phyloP scores from a whole-genome alignment of 2,329 filamentous ascomycete genomes.

The Fusarium incarnatum region DNA sequence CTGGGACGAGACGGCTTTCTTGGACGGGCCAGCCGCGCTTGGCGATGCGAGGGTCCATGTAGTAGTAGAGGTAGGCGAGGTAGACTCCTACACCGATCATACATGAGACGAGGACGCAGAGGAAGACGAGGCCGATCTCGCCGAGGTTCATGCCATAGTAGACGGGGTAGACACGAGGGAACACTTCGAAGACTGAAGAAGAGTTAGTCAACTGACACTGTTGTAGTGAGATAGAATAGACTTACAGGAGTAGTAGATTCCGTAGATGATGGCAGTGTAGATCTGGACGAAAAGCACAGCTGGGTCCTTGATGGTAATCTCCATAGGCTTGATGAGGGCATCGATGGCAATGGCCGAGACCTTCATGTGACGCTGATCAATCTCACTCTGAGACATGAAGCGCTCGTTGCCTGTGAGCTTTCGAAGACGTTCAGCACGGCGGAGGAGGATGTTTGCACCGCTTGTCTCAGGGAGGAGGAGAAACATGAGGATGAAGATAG shows the following conservation, averaged over 20 bases:
- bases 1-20: conserved; percentile 67
- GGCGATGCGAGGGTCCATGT: conserved; percentile 62
- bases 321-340: conserved; percentile 70
- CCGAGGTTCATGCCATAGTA: conserved; percentile 71
- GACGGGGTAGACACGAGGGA: conserved; percentile 71
- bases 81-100: conserved; percentile 63
- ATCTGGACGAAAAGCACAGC: conserved; percentile 71
- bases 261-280: conserved; percentile 72
- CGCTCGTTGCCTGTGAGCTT: conserved; percentile 67
- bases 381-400: conserved; percentile 72
- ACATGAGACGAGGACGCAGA: conserved; percentile 69
- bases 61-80: conserved; percentile 63
- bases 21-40: conserved; percentile 62
- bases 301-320: conserved; percentile 71
- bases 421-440: conserved; percentile 70
- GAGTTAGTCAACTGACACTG: conserved; percentile 14
- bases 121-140: conserved; percentile 69
- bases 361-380: conserved; percentile 68
- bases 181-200: conserved; percentile 68
- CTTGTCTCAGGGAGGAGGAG: conserved; percentile 74
- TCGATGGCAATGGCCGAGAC: conserved; percentile 61
- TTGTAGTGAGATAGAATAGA: background rate
- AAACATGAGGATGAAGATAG: conserved; percentile 70
- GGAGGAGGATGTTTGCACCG: conserved; percentile 68
- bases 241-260: conserved; percentile 68